Conservation (phyloP, 2,329 filamentous ascomycete genomes). For the Sporothrix phasma region DNA sequence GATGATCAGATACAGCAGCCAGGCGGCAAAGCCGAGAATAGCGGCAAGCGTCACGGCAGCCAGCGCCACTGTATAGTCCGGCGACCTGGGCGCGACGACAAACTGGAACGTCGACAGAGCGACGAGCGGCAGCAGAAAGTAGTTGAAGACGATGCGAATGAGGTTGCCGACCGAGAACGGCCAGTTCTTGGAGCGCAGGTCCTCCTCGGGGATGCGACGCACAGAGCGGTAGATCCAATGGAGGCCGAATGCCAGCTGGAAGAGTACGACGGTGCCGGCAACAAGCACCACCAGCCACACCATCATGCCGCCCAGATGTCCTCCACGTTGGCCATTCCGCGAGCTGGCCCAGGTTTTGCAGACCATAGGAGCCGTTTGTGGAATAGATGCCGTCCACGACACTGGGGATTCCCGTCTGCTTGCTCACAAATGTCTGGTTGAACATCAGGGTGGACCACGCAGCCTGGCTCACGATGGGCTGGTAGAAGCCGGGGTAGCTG, state of each 20-base stretch:
- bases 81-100: constrained; percentile 60
- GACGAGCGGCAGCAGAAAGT: constrained; percentile 78
- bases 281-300: constrained; percentile 79
- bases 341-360: constrained; percentile 69
- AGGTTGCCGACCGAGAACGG: constrained; percentile 74
- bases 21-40: constrained; percentile 63
- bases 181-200: constrained; percentile 81
- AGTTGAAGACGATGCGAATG: constrained; percentile 84
- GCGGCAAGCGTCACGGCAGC: constrained; percentile 65
- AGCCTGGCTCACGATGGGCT: constrained; percentile 77
- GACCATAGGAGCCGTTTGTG: constrained; percentile 65
- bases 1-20: constrained; percentile 73
- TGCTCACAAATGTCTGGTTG: constrained; percentile 76
- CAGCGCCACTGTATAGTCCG: constrained; percentile 60
- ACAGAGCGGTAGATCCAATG: constrained; percentile 69
- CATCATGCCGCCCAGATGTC: constrained; percentile 93
- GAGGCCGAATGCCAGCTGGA: constrained; percentile 64
- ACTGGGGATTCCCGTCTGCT: constrained; percentile 53
- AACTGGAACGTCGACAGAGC: constrained; percentile 86
- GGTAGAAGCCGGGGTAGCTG: constrained; percentile 88
- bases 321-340: constrained; percentile 65
- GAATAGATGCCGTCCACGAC: constrained; percentile 80
- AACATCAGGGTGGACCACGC: constrained; percentile 90
- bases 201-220: constrained; percentile 67
- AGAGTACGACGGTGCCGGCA: constrained; percentile 53